Evolutionary conservation across 768 basidiomycete genomes (phyloP), one percentile per base, ranked within the genome.

Genomic region (Cyathus striatus): DNA sequence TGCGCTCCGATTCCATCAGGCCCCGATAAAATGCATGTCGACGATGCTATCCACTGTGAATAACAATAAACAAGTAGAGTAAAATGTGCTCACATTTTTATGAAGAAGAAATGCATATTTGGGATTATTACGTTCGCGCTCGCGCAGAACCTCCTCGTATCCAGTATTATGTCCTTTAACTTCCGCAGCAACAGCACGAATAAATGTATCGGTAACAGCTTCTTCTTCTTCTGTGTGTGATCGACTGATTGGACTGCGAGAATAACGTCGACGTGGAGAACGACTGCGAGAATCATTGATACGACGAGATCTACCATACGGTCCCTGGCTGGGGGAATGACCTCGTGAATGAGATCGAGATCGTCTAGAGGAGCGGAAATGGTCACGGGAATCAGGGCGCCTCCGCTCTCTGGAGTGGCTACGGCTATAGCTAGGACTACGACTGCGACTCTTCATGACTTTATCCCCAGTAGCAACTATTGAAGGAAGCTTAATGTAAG

Each of bases 151-250:
- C 38, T 80, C 74, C 55, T 90, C 91, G 51, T 89, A 95, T 41
- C 79, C 77, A 4, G 66, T 57, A 23, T 85, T 93, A 57, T 92
- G 87, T 1, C 86, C 83, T 54, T 81, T 82, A 9, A 96, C 82
- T 60, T 91, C 86, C 3, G 76, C 77, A 16, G 92, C 91, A 4
- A 96, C 91, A 12, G 86, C 88, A 36, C 81, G 76, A 46, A 99
- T 84, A 52, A 97, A 95, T 10, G 77, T 78, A 43, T 92, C 87
- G 4, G 87, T 88, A 13, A 90, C 84, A 14, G 76, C 73, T 20
- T 83, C 78, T 2, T 76, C 81, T 20, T 84, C 84, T 34, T 78
- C 79, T 14, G 67, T 54, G 23, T 63, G 64, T 13, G 59, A 56
- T 23, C 62, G 71, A 43, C 57, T 63, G 18, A 58, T 65, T 18